Evolutionary conservation across 352 stramenopile genomes (phyloP), one percentile per base, ranked within the genome.

Genomic region (Phytophthora idaei): DNA sequence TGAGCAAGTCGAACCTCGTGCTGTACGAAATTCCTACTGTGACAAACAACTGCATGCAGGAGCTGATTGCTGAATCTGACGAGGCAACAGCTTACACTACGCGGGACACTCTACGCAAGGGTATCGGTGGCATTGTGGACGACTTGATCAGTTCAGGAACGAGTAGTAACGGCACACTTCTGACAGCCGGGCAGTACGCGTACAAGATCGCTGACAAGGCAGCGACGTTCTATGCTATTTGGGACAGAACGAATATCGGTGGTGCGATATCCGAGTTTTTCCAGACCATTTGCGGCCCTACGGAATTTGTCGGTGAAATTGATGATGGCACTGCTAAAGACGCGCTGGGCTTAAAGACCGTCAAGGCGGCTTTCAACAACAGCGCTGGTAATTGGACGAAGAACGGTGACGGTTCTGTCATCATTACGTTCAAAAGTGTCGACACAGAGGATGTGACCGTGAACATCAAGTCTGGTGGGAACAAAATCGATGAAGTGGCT

Each of bases 281-380:
- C 10, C 78, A 89, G 65, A 75, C 78, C 8, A 79, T 87, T 64
- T 87, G 80, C 46, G 76, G 74, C 2, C 76, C 78, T 12, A 85
- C 80, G 5, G 54, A 73, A 14, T 85, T 74, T 46, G 50, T 86
- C 21, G 76, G 78, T 32, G 66, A 81, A 11, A 82, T 89, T 49
- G 71, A 80, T 39, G 74, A 86, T 39, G 80, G 80, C 17, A 68
- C 69, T 51, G 73, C 73, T 2, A 53, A 82, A 31, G 41, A 78
- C 52, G 78, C 77, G 6, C 64, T 89, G n/a, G 80, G 75, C 9
- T 59, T 89, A 4, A 67, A 49, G 46, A 77, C 65, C 2, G 62
- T 85, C 0, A 52, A 77, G n/a, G 70, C 61, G 17, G 78, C 80
- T 42, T 87, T 89, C 45, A 64, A 68, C 1, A 68, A 70, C 50